These are phyloP conservation scores for Pythium biforme DNA, from an alignment of 352 stramenopile genomes.

Conservation along the genomic window DNA sequence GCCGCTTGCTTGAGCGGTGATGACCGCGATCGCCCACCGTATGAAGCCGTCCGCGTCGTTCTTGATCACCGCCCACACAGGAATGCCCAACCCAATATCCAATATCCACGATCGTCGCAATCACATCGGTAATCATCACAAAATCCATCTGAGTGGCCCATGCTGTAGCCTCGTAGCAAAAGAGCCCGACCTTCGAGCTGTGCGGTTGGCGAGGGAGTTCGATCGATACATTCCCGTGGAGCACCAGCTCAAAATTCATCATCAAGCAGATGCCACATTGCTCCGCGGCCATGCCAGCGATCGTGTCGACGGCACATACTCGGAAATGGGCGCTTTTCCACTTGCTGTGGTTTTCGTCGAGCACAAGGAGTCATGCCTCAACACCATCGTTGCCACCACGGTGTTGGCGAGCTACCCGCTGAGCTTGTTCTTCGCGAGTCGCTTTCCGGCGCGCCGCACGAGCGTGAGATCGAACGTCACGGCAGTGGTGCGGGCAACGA, in stretches of 20 bases:
- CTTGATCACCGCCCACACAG: neutral
- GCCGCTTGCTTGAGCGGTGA: no score
- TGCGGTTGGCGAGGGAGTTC: neutral
- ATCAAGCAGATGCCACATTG: constrained; percentile 19
- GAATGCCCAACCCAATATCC: constrained; percentile 13
- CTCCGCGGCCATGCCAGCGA: constrained; percentile 16
- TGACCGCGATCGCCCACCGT: constrained; percentile 9
- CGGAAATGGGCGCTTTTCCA: constrained; percentile 11
- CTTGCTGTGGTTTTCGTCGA: constrained; percentile 1
- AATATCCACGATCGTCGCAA: neutral
- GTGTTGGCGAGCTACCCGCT: neutral
- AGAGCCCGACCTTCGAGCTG: neutral
- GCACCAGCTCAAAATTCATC: constrained; percentile 4
- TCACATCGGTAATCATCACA: constrained; percentile 12
- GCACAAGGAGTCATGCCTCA: neutral
- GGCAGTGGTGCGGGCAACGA: neutral
- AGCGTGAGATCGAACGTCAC: constrained; percentile 7
- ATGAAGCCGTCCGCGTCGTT: constrained; percentile 3
- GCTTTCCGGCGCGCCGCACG: neutral
- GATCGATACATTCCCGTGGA: constrained; percentile 4
- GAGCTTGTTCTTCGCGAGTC: neutral
- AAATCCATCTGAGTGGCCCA: constrained; percentile 11
- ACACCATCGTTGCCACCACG: neutral
- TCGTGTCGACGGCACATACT: constrained; percentile 9
- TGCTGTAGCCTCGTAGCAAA: neutral